phyloP scores from a whole-genome alignment of 2,329 filamentous ascomycete species.

The Colletotrichum sp. region DNA sequence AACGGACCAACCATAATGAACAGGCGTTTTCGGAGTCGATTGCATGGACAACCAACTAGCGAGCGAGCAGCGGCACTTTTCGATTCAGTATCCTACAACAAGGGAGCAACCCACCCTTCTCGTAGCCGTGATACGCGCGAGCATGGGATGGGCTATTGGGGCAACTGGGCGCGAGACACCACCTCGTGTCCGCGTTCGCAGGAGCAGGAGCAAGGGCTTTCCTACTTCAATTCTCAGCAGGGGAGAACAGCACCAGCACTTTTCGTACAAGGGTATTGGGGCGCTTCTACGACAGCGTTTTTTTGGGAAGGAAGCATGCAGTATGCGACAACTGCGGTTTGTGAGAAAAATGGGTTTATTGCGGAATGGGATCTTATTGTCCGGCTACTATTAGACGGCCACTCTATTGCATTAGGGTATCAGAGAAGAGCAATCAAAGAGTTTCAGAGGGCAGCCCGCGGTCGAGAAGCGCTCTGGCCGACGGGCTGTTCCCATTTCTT shows the following conservation, averaged over 20 bases:
- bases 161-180: not conserved
- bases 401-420: constrained; percentile 13
- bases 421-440: constrained; percentile 18
- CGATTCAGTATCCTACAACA: constrained; percentile 4
- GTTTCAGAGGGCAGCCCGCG: not conserved
- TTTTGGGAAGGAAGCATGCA: not conserved
- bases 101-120: not conserved
- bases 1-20: constrained; percentile 16
- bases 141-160: not conserved
- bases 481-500: not conserved
- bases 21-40: constrained; percentile 19
- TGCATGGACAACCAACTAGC: constrained; percentile 15
- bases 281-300: not conserved
- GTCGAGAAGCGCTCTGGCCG: constrained; percentile 21
- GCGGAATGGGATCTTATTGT: not conserved
- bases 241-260: constrained; percentile 18
- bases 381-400: constrained; percentile 7
- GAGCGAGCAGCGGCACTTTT: constrained; percentile 21
- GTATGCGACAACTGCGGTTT: not conserved
- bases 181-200: not conserved
- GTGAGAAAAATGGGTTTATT: constrained; percentile 3
- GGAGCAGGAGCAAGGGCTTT: not conserved
- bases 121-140: not conserved
- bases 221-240: constrained; percentile 2
- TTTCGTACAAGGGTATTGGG: constrained; percentile 9